phyloP scores from a whole-genome alignment of 2,329 filamentous ascomycete genomes.

The Ophiostoma novo-ulmi region DNA sequence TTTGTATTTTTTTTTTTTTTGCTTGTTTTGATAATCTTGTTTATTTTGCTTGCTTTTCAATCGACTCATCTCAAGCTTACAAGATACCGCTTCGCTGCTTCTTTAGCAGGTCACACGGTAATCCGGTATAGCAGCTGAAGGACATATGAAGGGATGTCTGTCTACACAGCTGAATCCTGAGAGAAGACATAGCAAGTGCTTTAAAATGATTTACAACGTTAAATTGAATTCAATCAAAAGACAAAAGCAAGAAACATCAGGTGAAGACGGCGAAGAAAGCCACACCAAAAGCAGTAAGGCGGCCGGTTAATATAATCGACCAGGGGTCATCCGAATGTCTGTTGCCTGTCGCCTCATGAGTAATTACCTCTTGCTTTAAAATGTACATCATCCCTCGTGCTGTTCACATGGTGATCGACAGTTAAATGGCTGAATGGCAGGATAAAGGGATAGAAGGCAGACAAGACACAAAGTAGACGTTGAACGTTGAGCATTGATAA shows the following conservation, averaged over 20 bases:
- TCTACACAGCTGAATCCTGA: no score
- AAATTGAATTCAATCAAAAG: background rate
- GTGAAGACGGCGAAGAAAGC: background rate
- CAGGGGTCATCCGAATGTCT: background rate
- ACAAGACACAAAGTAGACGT: no score
- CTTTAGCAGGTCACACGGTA: no score
- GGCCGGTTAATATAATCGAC: conserved; percentile 5
- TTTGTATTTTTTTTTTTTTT: background rate
- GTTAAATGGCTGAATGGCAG: background rate
- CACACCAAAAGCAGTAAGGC: background rate
- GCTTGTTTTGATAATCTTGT: background rate
- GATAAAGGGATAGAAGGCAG: background rate
- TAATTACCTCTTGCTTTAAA: no score
- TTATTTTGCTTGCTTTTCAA: background rate
- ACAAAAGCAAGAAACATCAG: no score
- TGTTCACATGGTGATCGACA: background rate
- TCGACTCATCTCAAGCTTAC: background rate
- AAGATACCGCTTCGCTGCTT: no score
- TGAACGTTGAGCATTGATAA: background rate
- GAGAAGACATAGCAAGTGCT: background rate
- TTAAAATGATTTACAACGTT: background rate
- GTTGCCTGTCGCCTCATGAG: background rate
- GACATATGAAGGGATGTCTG: no score
- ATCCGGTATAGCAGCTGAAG: background rate
- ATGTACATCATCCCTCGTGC: background rate